Base-by-base conservation (phyloP, 768 basidiomycete species). In the Kwoniella sp. region DNA sequence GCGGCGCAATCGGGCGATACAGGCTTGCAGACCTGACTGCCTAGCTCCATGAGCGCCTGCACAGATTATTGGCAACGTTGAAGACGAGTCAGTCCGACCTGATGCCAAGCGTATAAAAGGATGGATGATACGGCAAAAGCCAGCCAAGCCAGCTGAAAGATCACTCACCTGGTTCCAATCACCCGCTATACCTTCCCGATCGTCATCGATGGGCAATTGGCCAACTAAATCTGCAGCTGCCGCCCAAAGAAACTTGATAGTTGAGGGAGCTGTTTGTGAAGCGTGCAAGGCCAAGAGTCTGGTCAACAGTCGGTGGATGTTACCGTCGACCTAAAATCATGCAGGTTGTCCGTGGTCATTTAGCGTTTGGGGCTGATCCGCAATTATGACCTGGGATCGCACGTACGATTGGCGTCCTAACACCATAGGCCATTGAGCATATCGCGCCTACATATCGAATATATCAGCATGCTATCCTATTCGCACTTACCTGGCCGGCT, bases 1-100 rank as follows among this genome's bases (percentile, higher is more conserved):
- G 80, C 72, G 19, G 71, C 80, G 72, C 94, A 97, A 21, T 82
- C 79, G 10, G 94, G 94, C 66, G 89, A 86, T 65, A 86, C 87
- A 46, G 90, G 88, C 79, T 89, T 92, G 82, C 94, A 98, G 2
- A 96, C 85, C 2, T 92, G 95, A 76, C 90, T 90, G 53, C 94
- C 94, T 7, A 97, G 86, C 76, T 98, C 94, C 77, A 97, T 97
- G 55, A 98, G 83, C 15, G 90, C 92, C 81, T 96, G 90, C 3
- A 13, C 33, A 44, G 40, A 44, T 6, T 15, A 15, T 3, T 19
- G 10, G 17, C 8, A 44, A 19, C 40, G 33, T 33, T 13, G 17
- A 44, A 44, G 7, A 3, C 8, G 17, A 44, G 8, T 44, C 40
- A 44, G 33, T 33, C 33, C n/a, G n/a, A n/a, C n/a, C n/a, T n/a